Evolutionary conservation across 345 rosid genomes (phyloP).

Genomic region (Camelina neglecta): DNA sequence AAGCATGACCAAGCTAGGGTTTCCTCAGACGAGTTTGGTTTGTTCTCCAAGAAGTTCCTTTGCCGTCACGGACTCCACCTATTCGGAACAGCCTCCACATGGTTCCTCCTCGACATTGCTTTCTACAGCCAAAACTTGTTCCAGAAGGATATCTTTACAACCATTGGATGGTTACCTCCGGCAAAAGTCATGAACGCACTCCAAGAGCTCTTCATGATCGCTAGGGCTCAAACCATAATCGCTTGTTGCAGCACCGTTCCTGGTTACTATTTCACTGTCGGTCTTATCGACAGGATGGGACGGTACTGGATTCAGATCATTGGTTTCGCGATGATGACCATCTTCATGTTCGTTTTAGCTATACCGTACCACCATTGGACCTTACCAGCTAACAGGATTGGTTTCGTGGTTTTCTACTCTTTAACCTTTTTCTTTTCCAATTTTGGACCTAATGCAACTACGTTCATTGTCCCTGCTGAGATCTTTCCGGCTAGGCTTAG

Average conservation of each 20-base stretch:
- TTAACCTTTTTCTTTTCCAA: constrained; percentile 79
- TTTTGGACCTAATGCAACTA: constrained; percentile 83
- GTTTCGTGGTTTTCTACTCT: constrained; percentile 65
- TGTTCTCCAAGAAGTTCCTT: constrained; percentile 55
- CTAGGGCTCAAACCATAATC: constrained; percentile 65
- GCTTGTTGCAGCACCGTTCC: constrained; percentile 80
- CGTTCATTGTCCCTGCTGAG: constrained; percentile 80
- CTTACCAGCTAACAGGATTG: constrained; percentile 48
- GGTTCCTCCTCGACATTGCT: constrained; percentile 81
- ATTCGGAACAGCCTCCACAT: constrained; percentile 63
- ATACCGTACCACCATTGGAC: constrained; percentile 82
- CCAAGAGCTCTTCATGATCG: constrained; percentile 63
- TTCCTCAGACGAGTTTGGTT: constrained; percentile 51
- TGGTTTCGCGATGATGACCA: constrained; percentile 69
- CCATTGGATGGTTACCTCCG: constrained; percentile 75
- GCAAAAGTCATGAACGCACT: constrained; percentile 71
- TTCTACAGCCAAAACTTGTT: constrained; percentile 77
- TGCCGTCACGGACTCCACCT: constrained; percentile 62
- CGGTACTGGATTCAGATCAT: constrained; percentile 57
- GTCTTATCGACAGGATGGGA: constrained; percentile 55
- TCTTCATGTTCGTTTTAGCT: constrained; percentile 64
- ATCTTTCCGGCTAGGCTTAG: constrained; percentile 79
- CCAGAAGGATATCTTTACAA: constrained; percentile 74
- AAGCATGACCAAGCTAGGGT: constrained; percentile 38
- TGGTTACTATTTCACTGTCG: constrained; percentile 67